Base-by-base conservation (phyloP, 2,329 filamentous ascomycete genomes). In the Colletotrichum tamarilloi region DNA sequence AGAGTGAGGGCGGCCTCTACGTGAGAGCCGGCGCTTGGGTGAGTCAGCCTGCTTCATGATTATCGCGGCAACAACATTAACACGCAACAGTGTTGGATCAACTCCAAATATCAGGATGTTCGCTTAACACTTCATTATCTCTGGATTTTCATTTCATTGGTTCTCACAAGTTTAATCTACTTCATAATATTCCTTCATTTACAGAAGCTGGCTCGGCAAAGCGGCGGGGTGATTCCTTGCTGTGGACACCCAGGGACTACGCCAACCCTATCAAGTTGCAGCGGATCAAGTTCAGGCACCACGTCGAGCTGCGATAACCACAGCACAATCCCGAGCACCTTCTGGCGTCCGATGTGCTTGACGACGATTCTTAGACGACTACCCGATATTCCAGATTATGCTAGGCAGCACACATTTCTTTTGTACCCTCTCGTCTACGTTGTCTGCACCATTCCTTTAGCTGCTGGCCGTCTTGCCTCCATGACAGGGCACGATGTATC, bases 341-440 rank as follows among this genome's bases (percentile, higher is more conserved):
- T n/a, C 26, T 65, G 62, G 62, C 62, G 32, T 12, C 57, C 64
- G 6, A 4, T 67, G 2, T 42, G 52, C 49, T 32, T 60, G 0
- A 67, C 72, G 5, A 72, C 49, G 7, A 63, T 68, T 8, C 57
- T 72, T 0, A 49, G 63, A 42, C 62, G 52, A 6, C n/a, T 74
- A 6, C 72, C 72, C 4, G 49, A 53, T 1, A 55, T 74, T 28
- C 72, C 72, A 1, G 64, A 69, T 14, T 81, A 78, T 1, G 78
- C 80, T 1, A 83, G 82, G 72, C 86, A 88, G 73, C 86, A 86
- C 5, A 85, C 89, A 9, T 90, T 93, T 74, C 89, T 93, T 35
- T 85, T 92, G 8, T 94, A 94, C 73, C 92, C 92, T 0, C 78
- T 92, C 75, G 91, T 93, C 75, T 94, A 94, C 79, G 86, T 93